phyloP scores from a whole-genome alignment of 1,284 basidiomycete species.

The Takashimella koratensis region DNA sequence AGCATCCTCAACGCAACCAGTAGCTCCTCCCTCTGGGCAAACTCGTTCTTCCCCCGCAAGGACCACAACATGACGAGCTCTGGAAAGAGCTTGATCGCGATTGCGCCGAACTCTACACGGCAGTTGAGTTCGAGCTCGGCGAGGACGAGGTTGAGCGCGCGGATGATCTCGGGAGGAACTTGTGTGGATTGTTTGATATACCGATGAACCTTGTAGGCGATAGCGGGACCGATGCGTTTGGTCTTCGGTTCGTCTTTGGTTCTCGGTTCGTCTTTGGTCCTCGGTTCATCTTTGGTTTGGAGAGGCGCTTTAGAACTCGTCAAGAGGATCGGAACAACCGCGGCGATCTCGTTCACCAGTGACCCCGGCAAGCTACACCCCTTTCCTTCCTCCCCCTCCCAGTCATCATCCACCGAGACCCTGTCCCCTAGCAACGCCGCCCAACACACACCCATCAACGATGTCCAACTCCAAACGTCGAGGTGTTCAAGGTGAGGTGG shows the following conservation, averaged over 20 bases:
- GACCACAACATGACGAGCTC: constrained; percentile 67
- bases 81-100: constrained; percentile 63
- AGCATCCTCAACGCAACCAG: constrained; percentile 65
- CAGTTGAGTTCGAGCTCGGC: constrained; percentile 69
- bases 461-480: constrained; percentile 63
- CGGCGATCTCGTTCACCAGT: constrained; percentile 56
- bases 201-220: constrained; percentile 63
- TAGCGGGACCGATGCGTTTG: constrained; percentile 52
- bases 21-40: constrained; percentile 56
- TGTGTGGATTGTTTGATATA: constrained; percentile 69
- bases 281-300: not conserved
- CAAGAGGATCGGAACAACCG: constrained; percentile 65
- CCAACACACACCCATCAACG: constrained; percentile 67
- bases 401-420: constrained; percentile 47
- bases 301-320: constrained; percentile 51
- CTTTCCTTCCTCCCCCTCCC: constrained; percentile 27
- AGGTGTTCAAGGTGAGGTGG: constrained; percentile 75
- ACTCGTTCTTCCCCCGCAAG: constrained; percentile 62
- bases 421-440: constrained; percentile 68
- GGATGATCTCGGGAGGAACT: constrained; percentile 68
- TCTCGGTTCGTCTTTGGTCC: not conserved
- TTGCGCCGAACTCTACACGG: constrained; percentile 57
- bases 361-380: not conserved
- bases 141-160: constrained; percentile 64
- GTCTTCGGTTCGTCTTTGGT: not conserved